Evolutionary conservation across 345 rosid species (phyloP).

Genomic region (Hibiscus mutabilis): DNA sequence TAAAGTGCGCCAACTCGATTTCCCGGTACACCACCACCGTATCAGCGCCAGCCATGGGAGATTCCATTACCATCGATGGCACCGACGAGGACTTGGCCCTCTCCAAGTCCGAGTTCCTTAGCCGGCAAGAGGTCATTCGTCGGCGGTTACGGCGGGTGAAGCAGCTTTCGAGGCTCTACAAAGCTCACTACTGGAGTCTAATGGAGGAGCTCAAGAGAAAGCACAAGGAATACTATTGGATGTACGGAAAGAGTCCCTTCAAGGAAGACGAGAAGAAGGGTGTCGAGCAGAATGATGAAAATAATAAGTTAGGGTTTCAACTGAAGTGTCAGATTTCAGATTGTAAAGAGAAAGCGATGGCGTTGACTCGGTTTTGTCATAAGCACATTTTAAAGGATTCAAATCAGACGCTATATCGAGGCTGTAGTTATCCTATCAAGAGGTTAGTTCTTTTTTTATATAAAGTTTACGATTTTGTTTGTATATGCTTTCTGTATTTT

Average conservation of each 20-base stretch:
- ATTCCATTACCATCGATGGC: conserved; percentile 4
- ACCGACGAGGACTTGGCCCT: conserved; percentile 2
- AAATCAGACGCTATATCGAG: conserved; percentile 34
- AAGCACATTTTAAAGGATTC: conserved; percentile 33
- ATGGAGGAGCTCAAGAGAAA: conserved; percentile 56
- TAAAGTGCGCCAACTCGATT: background rate
- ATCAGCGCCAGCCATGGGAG: background rate
- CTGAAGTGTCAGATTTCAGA: conserved; percentile 20
- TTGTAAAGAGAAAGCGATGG: conserved; percentile 37
- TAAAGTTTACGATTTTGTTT: no score
- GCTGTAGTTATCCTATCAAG: conserved; percentile 30
- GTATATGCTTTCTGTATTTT: no score
- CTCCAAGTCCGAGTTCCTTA: conserved; percentile 15
- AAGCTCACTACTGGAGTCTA: conserved; percentile 51
- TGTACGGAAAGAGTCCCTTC: conserved; percentile 48
- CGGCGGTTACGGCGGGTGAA: conserved; percentile 30
- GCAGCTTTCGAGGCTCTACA: conserved; percentile 27
- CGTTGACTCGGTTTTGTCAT: conserved; percentile 34
- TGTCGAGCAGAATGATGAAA: conserved; percentile 4
- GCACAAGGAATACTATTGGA: conserved; percentile 56
- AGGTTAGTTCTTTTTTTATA: conserved; percentile 18
- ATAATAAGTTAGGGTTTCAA: conserved; percentile 1
- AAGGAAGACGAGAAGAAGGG: conserved; percentile 23
- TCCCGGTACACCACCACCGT: background rate
- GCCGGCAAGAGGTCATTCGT: conserved; percentile 31